Evolutionary conservation across 1,284 basidiomycete genomes (phyloP).

Genomic region (Cryptococcus neoformans): DNA sequence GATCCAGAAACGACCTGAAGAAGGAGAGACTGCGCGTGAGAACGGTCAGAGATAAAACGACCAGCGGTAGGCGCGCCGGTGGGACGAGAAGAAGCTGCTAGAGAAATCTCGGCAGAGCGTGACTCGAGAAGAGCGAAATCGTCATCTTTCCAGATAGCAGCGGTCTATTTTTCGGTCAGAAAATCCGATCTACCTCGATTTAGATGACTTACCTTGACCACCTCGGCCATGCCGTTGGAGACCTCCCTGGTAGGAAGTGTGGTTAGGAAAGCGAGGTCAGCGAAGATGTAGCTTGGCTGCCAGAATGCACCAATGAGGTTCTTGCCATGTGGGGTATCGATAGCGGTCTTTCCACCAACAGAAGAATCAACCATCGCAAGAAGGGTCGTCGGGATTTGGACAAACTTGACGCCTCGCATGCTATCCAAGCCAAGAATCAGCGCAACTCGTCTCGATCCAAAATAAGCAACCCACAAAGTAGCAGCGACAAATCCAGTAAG

Average conservation of each 20-base stretch:
- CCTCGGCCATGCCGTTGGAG: constrained; percentile 98
- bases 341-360: constrained; percentile 97
- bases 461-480: constrained; percentile 73
- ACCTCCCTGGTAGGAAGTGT: constrained; percentile 92
- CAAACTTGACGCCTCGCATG: constrained; percentile 86
- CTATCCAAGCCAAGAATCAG: constrained; percentile 42
- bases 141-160: constrained; percentile 88
- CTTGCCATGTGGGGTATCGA: constrained; percentile 95
- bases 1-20: constrained; percentile 81
- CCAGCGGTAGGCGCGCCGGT: constrained; percentile 56
- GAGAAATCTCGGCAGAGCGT: constrained; percentile 74
- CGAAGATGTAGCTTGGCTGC: constrained; percentile 97
- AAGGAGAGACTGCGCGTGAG: constrained; percentile 62
- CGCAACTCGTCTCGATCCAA: background rate
- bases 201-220: constrained; percentile 71
- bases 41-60: constrained; percentile 65
- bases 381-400: constrained; percentile 94
- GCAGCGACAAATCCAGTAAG: constrained; percentile 94
- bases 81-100: constrained; percentile 61
- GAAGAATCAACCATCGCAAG: constrained; percentile 99
- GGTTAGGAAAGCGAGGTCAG: constrained; percentile 93
- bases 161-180: constrained; percentile 60
- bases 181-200: background rate
- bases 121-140: constrained; percentile 85
- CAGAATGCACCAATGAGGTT: constrained; percentile 98